Percentiles rank a stretch among this genome's conserved stretches.
These are phyloP conservation scores for Straminergon stramineum DNA, from an alignment of 225 moss, liverwort and hornwort genomes.

Conservation along the genomic window DNA sequence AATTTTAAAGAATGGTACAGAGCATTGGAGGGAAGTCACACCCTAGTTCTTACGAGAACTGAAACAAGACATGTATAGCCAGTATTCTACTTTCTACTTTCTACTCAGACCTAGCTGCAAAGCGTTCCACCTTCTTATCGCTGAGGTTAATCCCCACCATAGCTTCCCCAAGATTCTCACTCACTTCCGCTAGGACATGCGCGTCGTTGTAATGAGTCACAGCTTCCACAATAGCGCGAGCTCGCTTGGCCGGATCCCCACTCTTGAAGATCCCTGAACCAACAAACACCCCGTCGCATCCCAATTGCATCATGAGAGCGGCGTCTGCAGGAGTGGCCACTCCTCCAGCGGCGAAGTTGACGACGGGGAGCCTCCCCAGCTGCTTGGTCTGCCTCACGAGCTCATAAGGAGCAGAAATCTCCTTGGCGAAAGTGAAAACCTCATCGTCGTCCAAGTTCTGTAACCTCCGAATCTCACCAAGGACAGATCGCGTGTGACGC, in stretches of 20 bases:
- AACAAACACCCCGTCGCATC: slow-evolving; percentile 89
- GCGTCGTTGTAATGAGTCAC: slow-evolving; percentile 92
- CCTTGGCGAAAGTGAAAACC: slow-evolving; percentile 83
- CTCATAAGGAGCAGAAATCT: slow-evolving; percentile 76
- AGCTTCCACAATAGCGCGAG: slow-evolving; percentile 84
- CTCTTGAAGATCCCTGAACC: slow-evolving; percentile 98
- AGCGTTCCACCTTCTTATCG: slow-evolving; percentile 90
- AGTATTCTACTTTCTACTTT: neutral
- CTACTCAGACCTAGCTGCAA: slow-evolving; percentile 80
- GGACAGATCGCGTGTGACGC: slow-evolving; percentile 69
- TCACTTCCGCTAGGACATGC: slow-evolving; percentile 69
- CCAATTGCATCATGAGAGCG: slow-evolving; percentile 94
- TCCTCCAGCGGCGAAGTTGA: slow-evolving; percentile 91
- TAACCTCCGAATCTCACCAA: slow-evolving; percentile 74
- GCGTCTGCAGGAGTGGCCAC: slow-evolving; percentile 91
- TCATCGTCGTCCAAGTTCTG: slow-evolving; percentile 83
- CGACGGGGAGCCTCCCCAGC: slow-evolving; percentile 78
- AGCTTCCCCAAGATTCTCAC: slow-evolving; percentile 72
- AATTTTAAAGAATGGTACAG: slow-evolving; percentile 31
- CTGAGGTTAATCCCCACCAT: slow-evolving; percentile 93
- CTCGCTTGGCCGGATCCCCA: slow-evolving; percentile 88
- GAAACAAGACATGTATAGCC: neutral
- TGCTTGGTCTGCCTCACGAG: slow-evolving; percentile 98
- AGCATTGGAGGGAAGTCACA: neutral
- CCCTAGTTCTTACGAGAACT: neutral